Evolutionary conservation across 441 rosid species (phyloP), one percentile per base, ranked within the genome.

Genomic region (Pelargonium citronellum): DNA sequence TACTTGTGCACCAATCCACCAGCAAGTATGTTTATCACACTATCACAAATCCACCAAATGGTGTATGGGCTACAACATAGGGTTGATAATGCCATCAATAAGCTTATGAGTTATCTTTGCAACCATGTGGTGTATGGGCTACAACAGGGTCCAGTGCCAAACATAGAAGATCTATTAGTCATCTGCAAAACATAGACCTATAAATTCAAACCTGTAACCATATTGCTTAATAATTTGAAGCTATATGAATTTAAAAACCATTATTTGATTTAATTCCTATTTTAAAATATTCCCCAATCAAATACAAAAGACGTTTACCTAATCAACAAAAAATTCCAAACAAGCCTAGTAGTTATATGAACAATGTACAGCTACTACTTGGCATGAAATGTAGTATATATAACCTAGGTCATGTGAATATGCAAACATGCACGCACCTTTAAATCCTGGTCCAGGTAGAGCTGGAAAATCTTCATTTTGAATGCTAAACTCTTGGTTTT

Each of bases 381-480:
- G 19, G 44, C n/a, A 66, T 20, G 24, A 34, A 67, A 67, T 64
- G 17, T 5, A 37, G 49, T 8, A n/a, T 44, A 34, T 22, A 13
- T 11, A 67, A 27, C 39, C 65, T 12, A 62, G 65, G 66, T 22
- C 46, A 41, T 41, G 10, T 41, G 46, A 41, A 41, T 41, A 41
- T 41, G 11, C 46, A 41, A 41, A 9, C 46, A 73, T 8, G 17
- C 46, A 22, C 63, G 22, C 70, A 95, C 99, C 99, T 87, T 92
- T 95, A 73, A 88, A 95, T 74, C 98, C 99, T 0, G 98, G 99
- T 62, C 65, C 65, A 24, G 65, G 65, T 73, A 95, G 85, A 66
- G 99, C 99, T 57, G 99, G 99, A 83, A 95, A 95, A 83, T 95
- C 98, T 86, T 95, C 98, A 75, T 87, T 95, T 84, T 95, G 98